Base-by-base conservation (phyloP, 352 stramenopile species). In the Pythium rishiriense region DNA sequence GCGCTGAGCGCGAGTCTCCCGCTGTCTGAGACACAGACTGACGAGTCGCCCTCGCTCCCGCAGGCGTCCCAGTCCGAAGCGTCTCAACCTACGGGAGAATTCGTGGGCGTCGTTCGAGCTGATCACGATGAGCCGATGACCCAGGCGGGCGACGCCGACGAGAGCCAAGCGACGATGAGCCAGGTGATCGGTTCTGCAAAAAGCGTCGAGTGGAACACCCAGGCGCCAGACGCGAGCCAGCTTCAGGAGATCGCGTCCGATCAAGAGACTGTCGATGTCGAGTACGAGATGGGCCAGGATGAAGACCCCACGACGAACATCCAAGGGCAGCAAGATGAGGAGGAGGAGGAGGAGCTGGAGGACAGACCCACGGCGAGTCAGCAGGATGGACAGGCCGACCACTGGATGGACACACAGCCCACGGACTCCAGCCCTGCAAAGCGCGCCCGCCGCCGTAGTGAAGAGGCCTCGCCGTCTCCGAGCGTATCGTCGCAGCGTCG, bases 61-160 rank as follows among this genome's bases (percentile, higher is more conserved):
- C 37, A 12, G 37, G 1, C 37, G 11, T 37, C 25, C 11, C 26
- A 61, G n/a, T 43, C 33, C 0, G 45, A 56, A 39, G 29, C 33
- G 14, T 50, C 51, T 2, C 42, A 68, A 46, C 21, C 24, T 3
- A n/a, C 42, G 37, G 53, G 62, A 24, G 53, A 68, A 28, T 68
- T 62, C 17, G 43, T 68, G 12, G 51, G 52, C 10, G 28, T 41
- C 21, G 62, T 68, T 4, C 22, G 17, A 0, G 24, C n/a, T 1
- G 62, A 68, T 29, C 35, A 68, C n/a, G 62, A 68, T 26, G 53
- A 68, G 22, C 62, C 46, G 1, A 62, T 63, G 52, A 63, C 62
- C 15, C 45, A 62, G 41, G 28, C 17, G 21, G 9, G 17, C 4
- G 52, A 67, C 19, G n/a, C n/a, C n/a, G 50, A 45, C 17, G 52